phyloP scores from a whole-genome alignment of 116 monocot species.

The Trichopus zeylanicus region DNA sequence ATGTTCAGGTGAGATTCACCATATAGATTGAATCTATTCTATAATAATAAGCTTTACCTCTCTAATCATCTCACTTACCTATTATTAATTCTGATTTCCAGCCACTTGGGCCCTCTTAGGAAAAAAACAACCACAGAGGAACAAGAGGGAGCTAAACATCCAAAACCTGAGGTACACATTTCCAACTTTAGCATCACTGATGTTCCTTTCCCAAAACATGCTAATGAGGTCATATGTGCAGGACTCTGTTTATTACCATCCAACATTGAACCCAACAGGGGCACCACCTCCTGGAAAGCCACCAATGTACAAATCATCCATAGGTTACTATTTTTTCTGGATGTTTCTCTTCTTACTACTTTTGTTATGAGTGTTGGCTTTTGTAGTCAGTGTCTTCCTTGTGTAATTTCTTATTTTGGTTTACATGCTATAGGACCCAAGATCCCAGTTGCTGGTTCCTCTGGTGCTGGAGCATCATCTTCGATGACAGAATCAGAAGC shows the following conservation, averaged over 20 bases:
- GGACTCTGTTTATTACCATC: constrained; percentile 99
- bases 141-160: constrained; percentile 68
- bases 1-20: constrained; percentile 82
- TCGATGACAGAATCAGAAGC: constrained; percentile 55
- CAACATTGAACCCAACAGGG: constrained; percentile 91
- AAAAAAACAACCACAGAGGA: constrained; percentile 66
- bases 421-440: constrained; percentile 43
- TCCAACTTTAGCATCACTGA: constrained; percentile 7
- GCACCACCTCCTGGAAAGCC: constrained; percentile 99
- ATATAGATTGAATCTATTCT: not conserved
- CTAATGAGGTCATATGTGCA: constrained; percentile 27
- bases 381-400: constrained; percentile 3
- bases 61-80: not conserved
- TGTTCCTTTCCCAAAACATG: constrained; percentile 1
- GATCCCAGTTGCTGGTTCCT: constrained; percentile 43
- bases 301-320: constrained; percentile 95
- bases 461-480: constrained; percentile 50
- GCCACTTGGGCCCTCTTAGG: constrained; percentile 80
- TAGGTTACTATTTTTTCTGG: constrained; percentile 36
- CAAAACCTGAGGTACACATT: constrained; percentile 71
- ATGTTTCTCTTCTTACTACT: not conserved
- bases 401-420: not conserved
- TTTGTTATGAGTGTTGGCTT: not conserved
- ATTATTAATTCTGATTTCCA: constrained; percentile 18
- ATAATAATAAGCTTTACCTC: not conserved